phyloP scores from a whole-genome alignment of 1,284 basidiomycete species.

The Afroboletus lepidellus region DNA sequence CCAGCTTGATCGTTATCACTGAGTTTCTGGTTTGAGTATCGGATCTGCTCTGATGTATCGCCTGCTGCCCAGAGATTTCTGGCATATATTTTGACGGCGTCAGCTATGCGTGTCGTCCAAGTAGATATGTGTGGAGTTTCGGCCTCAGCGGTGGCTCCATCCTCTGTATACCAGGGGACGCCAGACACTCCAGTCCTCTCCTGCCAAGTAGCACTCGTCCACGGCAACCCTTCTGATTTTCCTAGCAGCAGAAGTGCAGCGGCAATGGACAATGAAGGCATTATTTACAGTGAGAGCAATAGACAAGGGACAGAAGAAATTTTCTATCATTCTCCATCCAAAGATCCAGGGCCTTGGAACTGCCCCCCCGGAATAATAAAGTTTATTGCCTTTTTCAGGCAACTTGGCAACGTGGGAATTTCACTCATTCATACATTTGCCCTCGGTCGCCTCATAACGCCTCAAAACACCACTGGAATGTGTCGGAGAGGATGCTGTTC shows the following conservation, averaged over 20 bases:
- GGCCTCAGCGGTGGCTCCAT: background rate
- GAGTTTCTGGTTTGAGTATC: background rate
- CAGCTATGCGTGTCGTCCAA: background rate
- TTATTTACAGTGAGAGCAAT: too few species aligned
- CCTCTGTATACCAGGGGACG: background rate
- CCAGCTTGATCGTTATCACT: background rate
- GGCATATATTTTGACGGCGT: background rate
- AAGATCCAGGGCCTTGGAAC: too few species aligned
- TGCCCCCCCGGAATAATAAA: too few species aligned
- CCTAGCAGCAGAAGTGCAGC: background rate
- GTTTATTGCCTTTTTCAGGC: too few species aligned
- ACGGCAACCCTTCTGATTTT: background rate
- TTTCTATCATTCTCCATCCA: too few species aligned
- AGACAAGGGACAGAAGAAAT: too few species aligned
- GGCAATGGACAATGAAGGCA: background rate
- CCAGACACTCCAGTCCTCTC: background rate
- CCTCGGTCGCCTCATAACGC: too few species aligned
- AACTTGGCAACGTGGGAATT: too few species aligned
- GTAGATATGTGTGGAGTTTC: background rate
- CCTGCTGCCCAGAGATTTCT: background rate
- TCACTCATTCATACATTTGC: too few species aligned
- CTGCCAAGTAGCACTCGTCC: background rate
- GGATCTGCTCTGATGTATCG: background rate
- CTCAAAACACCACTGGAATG: too few species aligned
- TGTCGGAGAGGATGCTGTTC: too few species aligned